Percentiles rank a stretch among this genome's conserved stretches.
Conservation (phyloP, 2,329 filamentous ascomycete species). For the Exophiala calicioides region DNA sequence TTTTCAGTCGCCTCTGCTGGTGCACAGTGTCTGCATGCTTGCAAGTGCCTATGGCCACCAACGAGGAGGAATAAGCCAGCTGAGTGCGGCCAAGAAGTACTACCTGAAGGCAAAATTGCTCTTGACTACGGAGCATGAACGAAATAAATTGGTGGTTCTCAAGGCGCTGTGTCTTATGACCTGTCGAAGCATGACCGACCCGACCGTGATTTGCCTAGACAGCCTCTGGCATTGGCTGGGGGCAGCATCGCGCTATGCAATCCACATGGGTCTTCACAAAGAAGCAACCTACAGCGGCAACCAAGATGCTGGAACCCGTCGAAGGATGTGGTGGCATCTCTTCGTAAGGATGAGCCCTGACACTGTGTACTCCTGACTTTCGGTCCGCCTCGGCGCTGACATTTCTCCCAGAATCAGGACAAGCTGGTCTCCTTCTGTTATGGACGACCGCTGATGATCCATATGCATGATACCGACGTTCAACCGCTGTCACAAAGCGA, state of each 20-base stretch:
- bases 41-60: conserved; percentile 17
- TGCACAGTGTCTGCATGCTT: conserved; percentile 16
- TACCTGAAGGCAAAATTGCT: conserved; percentile 19
- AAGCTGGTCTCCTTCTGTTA: conserved; percentile 19
- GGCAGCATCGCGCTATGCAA: conserved; percentile 12
- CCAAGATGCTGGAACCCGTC: conserved; percentile 13
- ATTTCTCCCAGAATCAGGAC: conserved; percentile 19
- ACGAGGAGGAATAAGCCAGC: conserved; percentile 13
- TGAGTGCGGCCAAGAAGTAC: conserved; percentile 14
- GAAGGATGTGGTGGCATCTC: conserved; percentile 22
- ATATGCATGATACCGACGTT: conserved; percentile 19
- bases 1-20: conserved; percentile 11
- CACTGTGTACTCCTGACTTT: conserved; percentile 4
- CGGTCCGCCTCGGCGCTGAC: conserved; percentile 11
- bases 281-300: conserved; percentile 16
- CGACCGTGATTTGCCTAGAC: conserved; percentile 13
- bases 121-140: conserved; percentile 16
- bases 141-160: conserved; percentile 14
- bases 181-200: conserved; percentile 10
- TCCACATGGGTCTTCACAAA: conserved; percentile 20
- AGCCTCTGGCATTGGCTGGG: conserved; percentile 17
- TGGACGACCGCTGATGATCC: conserved; percentile 13
- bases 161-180: conserved; percentile 17
- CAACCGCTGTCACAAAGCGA: conserved; percentile 14
- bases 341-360: conserved; percentile 11